Percentiles rank a stretch among this genome's conserved stretches.
Conservation (phyloP, 192 early-diverging fungal species). For the Diversispora epigaea region DNA sequence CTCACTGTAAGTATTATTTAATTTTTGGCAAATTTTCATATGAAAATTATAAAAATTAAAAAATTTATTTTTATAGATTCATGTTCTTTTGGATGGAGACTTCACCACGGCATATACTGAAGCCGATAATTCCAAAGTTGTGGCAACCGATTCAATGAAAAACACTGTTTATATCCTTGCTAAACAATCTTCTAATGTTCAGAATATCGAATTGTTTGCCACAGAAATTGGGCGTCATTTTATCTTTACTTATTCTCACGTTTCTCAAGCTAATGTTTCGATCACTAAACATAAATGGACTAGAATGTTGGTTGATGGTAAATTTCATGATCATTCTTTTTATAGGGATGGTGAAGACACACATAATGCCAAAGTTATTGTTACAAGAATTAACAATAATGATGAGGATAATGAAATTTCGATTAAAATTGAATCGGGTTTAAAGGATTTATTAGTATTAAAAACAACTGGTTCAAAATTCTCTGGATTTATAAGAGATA, state of each 20-base stretch:
- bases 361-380: conserved; percentile 59
- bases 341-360: conserved; percentile 68
- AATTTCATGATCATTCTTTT: conserved; percentile 71
- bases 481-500: conserved; percentile 67
- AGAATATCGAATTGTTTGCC: conserved; percentile 73
- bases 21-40: no score
- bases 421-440: conserved; percentile 61
- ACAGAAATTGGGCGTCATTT: conserved; percentile 67
- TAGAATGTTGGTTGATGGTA: conserved; percentile 61
- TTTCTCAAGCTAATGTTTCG: conserved; percentile 58
- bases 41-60: neutral
- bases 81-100: conserved; percentile 43
- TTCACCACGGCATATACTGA: conserved; percentile 72
- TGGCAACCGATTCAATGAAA: conserved; percentile 78
- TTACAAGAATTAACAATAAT: conserved; percentile 43
- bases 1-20: conserved; percentile 52
- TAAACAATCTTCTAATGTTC: conserved; percentile 65
- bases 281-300: conserved; percentile 77
- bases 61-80: conserved; percentile 26
- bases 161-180: conserved; percentile 76
- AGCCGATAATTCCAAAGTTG: conserved; percentile 73
- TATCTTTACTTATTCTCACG: conserved; percentile 70
- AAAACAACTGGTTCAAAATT: conserved; percentile 85
- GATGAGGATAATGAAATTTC: conserved; percentile 3
- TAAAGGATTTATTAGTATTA: conserved; percentile 71